These are phyloP conservation scores for Hyaloscypha finlandica DNA, from an alignment of 495 filamentous ascomycete genomes.

Conservation along the genomic window DNA sequence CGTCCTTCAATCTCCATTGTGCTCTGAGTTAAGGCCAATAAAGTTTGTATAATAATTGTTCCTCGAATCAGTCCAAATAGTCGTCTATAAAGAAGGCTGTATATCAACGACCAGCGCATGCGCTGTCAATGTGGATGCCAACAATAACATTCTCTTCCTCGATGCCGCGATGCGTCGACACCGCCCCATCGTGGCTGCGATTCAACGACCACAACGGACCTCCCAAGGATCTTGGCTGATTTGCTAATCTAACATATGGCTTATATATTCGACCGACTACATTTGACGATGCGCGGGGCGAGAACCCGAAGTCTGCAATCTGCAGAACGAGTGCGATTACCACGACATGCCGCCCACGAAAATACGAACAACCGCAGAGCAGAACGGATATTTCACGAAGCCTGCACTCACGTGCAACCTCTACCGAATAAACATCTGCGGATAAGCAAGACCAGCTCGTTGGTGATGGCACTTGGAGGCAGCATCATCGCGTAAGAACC, in stretches of 20 bases:
- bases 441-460: not conserved
- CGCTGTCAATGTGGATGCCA: not conserved
- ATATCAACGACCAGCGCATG: not conserved
- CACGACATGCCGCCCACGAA: not conserved
- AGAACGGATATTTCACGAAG: not conserved
- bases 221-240: not conserved
- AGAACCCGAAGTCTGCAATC: not conserved
- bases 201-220: not conserved
- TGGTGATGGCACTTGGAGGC: not conserved
- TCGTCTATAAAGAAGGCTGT: not conserved
- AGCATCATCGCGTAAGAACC: not conserved
- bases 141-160: too few species aligned
- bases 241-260: not conserved
- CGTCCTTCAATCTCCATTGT: not conserved
- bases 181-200: not conserved
- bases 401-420: not conserved
- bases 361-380: not conserved
- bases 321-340: not conserved
- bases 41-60: not conserved
- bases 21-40: not conserved
- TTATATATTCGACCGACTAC: not conserved
- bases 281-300: not conserved
- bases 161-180: too few species aligned
- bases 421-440: not conserved
- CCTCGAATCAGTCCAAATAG: not conserved